Evolutionary conservation across 164 flowering plant genomes (phyloP), one percentile per base, ranked within the genome.

Genomic region (Taxillus chinensis): DNA sequence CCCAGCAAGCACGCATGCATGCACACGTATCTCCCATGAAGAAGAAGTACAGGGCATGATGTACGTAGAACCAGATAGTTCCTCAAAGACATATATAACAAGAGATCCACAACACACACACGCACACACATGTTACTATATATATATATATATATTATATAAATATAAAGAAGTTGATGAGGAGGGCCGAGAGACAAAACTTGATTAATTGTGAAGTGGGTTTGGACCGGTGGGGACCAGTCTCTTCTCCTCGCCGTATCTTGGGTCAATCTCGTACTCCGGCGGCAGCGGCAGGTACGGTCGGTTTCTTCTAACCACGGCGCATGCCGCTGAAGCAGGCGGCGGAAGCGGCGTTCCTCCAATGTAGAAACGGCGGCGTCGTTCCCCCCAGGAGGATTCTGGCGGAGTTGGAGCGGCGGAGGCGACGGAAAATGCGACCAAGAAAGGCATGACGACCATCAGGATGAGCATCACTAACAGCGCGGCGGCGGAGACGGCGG

Each of bases 161-260:
- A 46, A 5, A 13, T 5, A 11, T 11, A 8, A 4, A 7, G 51
- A 48, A 27, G 27, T 27, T 27, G 27, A 27, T 27, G 27, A 27
- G 27, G 27, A 27, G 27, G 27, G 27, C 27, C 27, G 27, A 27
- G 27, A 11, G 51, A 14, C 3, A 8, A 3, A 48, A 8, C 13
- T 48, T 48, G 51, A 48, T 48, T 11, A 87, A 74, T 91, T 87
- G 76, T 91, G 97, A 70, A 91, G 83, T 13, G 97, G 97, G 76
- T 88, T 87, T 5, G 97, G 97, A 11, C 96, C 97, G 0, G 80
- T 69, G 2, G 97, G 97, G n/a, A 91, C 97, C 1, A 86, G 74
- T 62, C 97, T 68, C 73, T 91, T 91, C 68, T 85, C 86, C 2
- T 80, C 92, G 45, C 93, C 97, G 60, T 78, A 88, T 72, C 83